Evolutionary conservation across 2,329 filamentous ascomycete genomes (phyloP).

Genomic region (Tympanopsis confertula): DNA sequence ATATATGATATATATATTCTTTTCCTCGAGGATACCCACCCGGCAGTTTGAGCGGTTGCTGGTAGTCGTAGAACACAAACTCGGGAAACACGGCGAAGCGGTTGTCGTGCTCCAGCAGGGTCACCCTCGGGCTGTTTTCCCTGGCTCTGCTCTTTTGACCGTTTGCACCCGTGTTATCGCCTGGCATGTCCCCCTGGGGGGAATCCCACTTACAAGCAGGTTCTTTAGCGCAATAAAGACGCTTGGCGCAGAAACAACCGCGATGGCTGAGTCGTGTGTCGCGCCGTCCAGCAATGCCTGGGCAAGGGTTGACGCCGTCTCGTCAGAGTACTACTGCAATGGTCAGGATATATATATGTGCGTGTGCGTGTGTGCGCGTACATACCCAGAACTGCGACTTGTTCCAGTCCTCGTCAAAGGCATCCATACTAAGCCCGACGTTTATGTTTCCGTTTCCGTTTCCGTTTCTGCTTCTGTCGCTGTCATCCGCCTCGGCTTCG

Average conservation of each 20-base stretch:
- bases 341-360: conserved; percentile 2
- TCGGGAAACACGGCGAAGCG: conserved; percentile 65
- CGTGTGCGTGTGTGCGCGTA: not conserved
- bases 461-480: conserved; percentile 11
- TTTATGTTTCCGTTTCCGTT: conserved; percentile 16
- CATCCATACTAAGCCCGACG: conserved; percentile 44
- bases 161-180: conserved; percentile 1
- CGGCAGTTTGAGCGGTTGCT: conserved; percentile 54
- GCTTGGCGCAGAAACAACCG: conserved; percentile 63
- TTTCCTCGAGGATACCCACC: too few relatives aligned
- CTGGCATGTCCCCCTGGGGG: conserved; percentile 1
- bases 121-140: conserved; percentile 39
- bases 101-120: conserved; percentile 63
- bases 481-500: conserved; percentile 42
- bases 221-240: conserved; percentile 70
- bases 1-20: too few relatives aligned
- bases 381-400: conserved; percentile 72
- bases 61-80: conserved; percentile 66
- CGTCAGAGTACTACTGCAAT: conserved; percentile 50
- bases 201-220: conserved; percentile 36
- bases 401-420: conserved; percentile 74
- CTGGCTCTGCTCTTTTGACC: conserved; percentile 9
- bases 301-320: conserved; percentile 55
- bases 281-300: conserved; percentile 52
- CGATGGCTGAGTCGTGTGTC: conserved; percentile 45